These are phyloP conservation scores for Zarea fungicola DNA, from an alignment of 2,329 filamentous ascomycete species.

Conservation along the genomic window DNA sequence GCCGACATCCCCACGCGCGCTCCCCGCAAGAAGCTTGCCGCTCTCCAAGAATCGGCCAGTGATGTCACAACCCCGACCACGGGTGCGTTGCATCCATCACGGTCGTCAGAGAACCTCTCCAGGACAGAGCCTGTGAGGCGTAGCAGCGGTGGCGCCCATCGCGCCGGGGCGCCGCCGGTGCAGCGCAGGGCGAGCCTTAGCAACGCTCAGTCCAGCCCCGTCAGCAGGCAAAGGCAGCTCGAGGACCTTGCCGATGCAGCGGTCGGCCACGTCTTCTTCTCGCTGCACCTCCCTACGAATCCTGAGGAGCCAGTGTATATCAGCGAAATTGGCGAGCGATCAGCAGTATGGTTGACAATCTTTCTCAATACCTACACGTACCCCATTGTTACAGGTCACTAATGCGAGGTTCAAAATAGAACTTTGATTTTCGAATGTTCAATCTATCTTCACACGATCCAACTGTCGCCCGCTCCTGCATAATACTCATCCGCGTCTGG, in stretches of 20 bases:
- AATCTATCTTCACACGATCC: constrained; percentile 63
- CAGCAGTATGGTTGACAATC: constrained; percentile 58
- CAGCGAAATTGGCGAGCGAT: constrained; percentile 71
- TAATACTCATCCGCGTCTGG: constrained; percentile 70
- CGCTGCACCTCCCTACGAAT: constrained; percentile 63
- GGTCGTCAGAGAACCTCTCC: constrained; percentile 47
- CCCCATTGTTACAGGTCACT: no score
- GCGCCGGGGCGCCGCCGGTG: constrained; percentile 20
- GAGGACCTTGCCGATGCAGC: constrained; percentile 65
- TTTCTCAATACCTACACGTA: no score
- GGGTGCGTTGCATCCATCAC: constrained; percentile 44
- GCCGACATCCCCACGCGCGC: constrained; percentile 46
- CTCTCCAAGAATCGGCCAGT: constrained; percentile 41
- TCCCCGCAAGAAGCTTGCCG: constrained; percentile 52
- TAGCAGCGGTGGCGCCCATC: constrained; percentile 16
- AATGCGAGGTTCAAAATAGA: constrained; percentile 45
- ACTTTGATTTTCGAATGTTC: constrained; percentile 85
- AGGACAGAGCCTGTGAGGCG: constrained; percentile 24
- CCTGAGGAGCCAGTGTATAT: constrained; percentile 73
- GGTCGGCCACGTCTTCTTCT: constrained; percentile 86
- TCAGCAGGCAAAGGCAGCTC: constrained; percentile 65
- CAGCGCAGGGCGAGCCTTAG: constrained; percentile 45
- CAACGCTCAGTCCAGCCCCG: constrained; percentile 40
- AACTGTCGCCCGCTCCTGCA: constrained; percentile 58
- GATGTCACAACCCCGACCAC: background rate